Percentiles rank a stretch among this genome's conserved stretches.
Evolutionary conservation across 75 land plant genomes (phyloP).

Genomic region (Adiantum capillusveneris): DNA sequence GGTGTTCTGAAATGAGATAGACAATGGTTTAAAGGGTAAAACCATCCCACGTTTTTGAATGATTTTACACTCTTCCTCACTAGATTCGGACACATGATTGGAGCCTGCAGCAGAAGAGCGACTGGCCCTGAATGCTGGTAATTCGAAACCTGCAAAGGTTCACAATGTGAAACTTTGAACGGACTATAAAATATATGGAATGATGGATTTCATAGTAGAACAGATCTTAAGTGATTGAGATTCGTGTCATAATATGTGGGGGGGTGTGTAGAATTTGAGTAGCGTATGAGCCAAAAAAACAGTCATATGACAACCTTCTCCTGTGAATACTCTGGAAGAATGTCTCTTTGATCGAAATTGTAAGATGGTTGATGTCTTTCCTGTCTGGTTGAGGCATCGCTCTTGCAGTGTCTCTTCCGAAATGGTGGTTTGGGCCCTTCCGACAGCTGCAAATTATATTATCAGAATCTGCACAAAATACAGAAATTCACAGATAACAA

Average conservation of each 20-base stretch:
- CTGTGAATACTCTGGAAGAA: not conserved
- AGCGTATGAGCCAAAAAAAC: no score
- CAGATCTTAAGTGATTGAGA: no score
- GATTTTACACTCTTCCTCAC: constrained; percentile 16
- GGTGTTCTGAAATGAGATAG: constrained; percentile 62
- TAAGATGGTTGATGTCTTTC: not conserved
- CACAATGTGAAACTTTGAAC: not conserved
- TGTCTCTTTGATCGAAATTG: not conserved
- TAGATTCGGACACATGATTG: constrained; percentile 11
- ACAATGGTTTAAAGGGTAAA: constrained; percentile 66
- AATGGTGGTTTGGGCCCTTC: constrained; percentile 48
- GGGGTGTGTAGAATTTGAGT: no score
- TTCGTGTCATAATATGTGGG: no score
- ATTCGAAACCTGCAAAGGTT: not conserved
- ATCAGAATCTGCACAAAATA: not conserved
- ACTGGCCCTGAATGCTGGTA: not conserved
- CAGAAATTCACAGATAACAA: no score
- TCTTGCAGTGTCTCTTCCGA: constrained; percentile 49
- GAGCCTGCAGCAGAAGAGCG: not conserved
- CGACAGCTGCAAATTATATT: constrained; percentile 41
- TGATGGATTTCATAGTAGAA: no score
- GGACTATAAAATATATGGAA: no score
- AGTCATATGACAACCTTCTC: no score
- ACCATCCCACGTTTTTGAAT: constrained; percentile 56
- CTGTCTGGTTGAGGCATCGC: constrained; percentile 29